Conservation (phyloP, 768 basidiomycete species). For the Russula sp. region DNA sequence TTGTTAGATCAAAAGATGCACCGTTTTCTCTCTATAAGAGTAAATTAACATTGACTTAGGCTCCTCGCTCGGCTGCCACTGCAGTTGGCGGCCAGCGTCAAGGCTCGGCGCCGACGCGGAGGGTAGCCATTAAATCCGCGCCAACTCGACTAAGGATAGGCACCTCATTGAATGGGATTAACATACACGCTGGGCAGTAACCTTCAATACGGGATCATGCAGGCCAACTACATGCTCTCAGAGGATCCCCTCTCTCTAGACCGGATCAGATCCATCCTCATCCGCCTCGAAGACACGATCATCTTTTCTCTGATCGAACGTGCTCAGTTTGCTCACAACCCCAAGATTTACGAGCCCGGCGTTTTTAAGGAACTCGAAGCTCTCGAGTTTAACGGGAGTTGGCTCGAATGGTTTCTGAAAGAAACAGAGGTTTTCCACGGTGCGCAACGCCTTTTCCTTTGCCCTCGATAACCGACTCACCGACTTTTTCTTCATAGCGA, state of each 20-base stretch:
- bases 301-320: conserved; percentile 97
- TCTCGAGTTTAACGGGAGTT: conserved; percentile 74
- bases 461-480: neutral
- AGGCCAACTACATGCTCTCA: conserved; percentile 59
- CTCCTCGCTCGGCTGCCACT: neutral
- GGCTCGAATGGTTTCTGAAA: conserved; percentile 97
- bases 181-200: neutral
- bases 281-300: conserved; percentile 95
- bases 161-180: no score
- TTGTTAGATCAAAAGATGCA: neutral
- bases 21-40: neutral
- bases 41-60: no score
- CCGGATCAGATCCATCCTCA: conserved; percentile 79
- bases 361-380: conserved; percentile 73
- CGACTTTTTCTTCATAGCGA: conserved; percentile 50
- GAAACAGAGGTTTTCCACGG: conserved; percentile 96
- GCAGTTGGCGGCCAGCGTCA: neutral
- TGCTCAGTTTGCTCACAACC: conserved; percentile 94
- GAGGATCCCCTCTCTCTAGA: conserved; percentile 82
- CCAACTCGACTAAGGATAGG: neutral
- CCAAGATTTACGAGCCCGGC: conserved; percentile 76
- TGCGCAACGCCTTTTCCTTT: conserved; percentile 34
- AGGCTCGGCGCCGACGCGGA: no score
- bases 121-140: neutral
- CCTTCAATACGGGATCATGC: conserved; percentile 23